These are phyloP conservation scores for Ottelia alismoides DNA, from an alignment of 106 monocot species.

Conservation along the genomic window DNA sequence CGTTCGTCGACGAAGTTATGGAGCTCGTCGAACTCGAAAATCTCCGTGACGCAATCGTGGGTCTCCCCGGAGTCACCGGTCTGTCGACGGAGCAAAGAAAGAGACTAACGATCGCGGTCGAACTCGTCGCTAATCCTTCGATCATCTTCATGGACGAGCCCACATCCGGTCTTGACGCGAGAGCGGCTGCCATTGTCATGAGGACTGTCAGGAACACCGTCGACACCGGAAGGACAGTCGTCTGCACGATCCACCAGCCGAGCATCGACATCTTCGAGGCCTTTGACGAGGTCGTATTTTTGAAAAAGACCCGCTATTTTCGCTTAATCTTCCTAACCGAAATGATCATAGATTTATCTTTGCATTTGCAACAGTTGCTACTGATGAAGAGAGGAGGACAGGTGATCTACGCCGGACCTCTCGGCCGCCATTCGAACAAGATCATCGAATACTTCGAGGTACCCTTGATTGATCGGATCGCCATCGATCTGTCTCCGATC, in stretches of 20 bases:
- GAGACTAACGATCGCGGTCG: conserved; percentile 38
- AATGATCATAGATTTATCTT: too few species aligned
- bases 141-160: conserved; percentile 47
- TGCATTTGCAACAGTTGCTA: conserved; percentile 25
- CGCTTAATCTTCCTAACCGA: conserved; percentile 4
- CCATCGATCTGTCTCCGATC: background rate
- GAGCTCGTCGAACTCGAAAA: conserved; percentile 4
- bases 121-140: conserved; percentile 36
- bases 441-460: conserved; percentile 79
- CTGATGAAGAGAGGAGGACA: conserved; percentile 74
- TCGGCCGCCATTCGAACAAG: conserved; percentile 48
- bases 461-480: background rate
- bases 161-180: conserved; percentile 37
- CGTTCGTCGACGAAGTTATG: conserved; percentile 9
- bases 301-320: too few species aligned
- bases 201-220: conserved; percentile 2
- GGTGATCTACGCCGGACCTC: conserved; percentile 50
- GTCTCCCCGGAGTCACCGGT: conserved; percentile 9
- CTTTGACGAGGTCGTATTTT: background rate
- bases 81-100: conserved; percentile 32
- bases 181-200: conserved; percentile 3
- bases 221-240: conserved; percentile 2
- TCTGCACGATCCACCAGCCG: conserved; percentile 8
- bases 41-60: conserved; percentile 7
- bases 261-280: conserved; percentile 3